Evolutionary conservation across 768 basidiomycete genomes (phyloP).

Genomic region (Suillus placidus): DNA sequence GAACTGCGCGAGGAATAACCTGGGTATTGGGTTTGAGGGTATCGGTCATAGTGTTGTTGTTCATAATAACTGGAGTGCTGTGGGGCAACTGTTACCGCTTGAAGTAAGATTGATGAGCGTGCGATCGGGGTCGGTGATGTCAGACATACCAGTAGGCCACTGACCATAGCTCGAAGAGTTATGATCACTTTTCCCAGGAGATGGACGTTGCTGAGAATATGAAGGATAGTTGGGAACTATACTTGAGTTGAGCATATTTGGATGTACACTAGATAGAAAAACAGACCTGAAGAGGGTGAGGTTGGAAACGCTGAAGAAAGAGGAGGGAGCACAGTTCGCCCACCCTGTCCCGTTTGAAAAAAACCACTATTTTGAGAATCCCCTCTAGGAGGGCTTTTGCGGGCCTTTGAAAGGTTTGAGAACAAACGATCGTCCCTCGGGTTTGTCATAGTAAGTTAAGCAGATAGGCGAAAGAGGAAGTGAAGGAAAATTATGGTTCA

Average conservation of each 20-base stretch:
- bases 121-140: slow-evolving; percentile 6
- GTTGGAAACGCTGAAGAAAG: slow-evolving; percentile 83
- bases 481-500: slow-evolving; percentile 44
- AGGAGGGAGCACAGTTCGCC: slow-evolving; percentile 87
- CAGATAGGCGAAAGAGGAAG: slow-evolving; percentile 60
- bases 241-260: slow-evolving; percentile 59
- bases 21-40: slow-evolving; percentile 41
- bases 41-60: slow-evolving; percentile 60
- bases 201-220: slow-evolving; percentile 67
- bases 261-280: slow-evolving; percentile 54
- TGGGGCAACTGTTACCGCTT: slow-evolving; percentile 38
- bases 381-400: slow-evolving; percentile 67
- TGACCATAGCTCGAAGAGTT: slow-evolving; percentile 51
- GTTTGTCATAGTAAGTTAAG: slow-evolving; percentile 66
- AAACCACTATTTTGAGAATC: slow-evolving; percentile 62
- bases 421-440: slow-evolving; percentile 74
- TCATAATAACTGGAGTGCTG: slow-evolving; percentile 58
- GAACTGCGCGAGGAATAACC: slow-evolving; percentile 51
- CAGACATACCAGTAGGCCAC: slow-evolving; percentile 43
- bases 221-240: slow-evolving; percentile 61
- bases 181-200: slow-evolving; percentile 62
- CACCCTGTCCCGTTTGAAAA: slow-evolving; percentile 84
- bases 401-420: slow-evolving; percentile 61
- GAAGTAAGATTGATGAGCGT: slow-evolving; percentile 11
- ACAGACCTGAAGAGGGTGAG: slow-evolving; percentile 91